These are phyloP conservation scores for Gigaspora rosea DNA, from an alignment of 192 early-diverging fungal species.

Conservation along the genomic window DNA sequence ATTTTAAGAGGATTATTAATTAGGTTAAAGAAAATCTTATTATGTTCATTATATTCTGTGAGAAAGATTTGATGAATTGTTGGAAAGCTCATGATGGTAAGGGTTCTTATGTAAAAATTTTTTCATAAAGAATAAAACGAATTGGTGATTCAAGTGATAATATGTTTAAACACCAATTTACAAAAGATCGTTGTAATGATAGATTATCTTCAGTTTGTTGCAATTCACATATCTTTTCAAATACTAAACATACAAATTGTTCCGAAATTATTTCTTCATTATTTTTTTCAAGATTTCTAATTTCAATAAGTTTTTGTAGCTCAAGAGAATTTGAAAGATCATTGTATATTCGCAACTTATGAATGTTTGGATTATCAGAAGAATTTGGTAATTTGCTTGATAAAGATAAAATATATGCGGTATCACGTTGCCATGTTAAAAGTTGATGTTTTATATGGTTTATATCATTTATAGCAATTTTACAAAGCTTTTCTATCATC, in stretches of 20 bases:
- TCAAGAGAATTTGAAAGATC: neutral
- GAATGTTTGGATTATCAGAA: neutral
- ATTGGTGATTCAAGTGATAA: slow-evolving; percentile 18
- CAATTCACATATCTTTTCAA: neutral
- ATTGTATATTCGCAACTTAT: neutral
- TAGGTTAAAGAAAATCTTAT: neutral
- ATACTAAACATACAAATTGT: neutral
- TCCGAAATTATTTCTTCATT: neutral
- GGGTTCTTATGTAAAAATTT: neutral
- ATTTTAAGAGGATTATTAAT: neutral
- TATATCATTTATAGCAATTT: neutral
- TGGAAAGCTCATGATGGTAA: neutral
- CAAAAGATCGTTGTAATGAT: slow-evolving; percentile 19
- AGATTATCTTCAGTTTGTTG: slow-evolving; percentile 5
- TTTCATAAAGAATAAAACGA: neutral
- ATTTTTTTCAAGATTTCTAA: neutral
- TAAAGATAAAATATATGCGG: neutral
- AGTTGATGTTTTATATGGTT: neutral
- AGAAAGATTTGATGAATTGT: slow-evolving; percentile 17
- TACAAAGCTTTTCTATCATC: neutral
- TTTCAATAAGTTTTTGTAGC: neutral
- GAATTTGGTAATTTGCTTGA: neutral
- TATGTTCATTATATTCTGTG: slow-evolving; percentile 1
- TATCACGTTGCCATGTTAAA: neutral
- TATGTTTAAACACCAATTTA: slow-evolving; percentile 15